A percentile compares a stretch with the other conserved stretches of the same genome.
These are phyloP conservation scores for Moesziomyces parantarcticus DNA, from an alignment of 1,284 basidiomycete species.

Conservation along the genomic window DNA sequence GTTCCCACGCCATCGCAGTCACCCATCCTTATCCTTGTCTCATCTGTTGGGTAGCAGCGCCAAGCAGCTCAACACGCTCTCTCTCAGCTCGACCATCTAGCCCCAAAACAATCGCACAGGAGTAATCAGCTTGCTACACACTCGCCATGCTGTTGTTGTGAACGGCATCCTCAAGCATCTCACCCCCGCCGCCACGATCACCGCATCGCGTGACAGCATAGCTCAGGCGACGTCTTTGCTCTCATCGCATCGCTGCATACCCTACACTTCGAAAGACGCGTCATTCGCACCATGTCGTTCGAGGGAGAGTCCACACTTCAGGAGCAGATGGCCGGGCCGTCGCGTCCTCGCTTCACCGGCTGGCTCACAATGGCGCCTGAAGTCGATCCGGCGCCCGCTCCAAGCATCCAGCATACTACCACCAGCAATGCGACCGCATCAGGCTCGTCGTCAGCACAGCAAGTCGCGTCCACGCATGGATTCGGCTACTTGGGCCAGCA, in stretches of 20 bases:
- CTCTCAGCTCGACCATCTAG: not conserved
- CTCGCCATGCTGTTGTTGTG: not conserved
- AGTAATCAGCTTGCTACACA: not conserved
- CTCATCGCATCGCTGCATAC: not conserved
- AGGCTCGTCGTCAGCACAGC: slow-evolving; percentile 7
- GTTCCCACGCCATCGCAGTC: not conserved
- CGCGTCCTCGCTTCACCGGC: slow-evolving; percentile 47
- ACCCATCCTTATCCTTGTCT: not conserved
- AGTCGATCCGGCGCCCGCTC: slow-evolving; percentile 23
- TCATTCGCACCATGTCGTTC: slow-evolving; percentile 17
- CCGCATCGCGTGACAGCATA: not conserved
- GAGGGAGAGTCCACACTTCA: slow-evolving; percentile 21
- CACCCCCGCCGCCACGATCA: not conserved
- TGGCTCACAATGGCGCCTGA: slow-evolving; percentile 61
- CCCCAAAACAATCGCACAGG: not conserved
- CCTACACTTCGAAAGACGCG: not conserved
- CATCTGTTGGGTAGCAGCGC: not conserved
- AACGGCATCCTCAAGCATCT: not conserved
- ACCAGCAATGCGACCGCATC: slow-evolving; percentile 4
- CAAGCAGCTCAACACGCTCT: not conserved
- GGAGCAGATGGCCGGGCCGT: slow-evolving; percentile 39
- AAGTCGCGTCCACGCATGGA: slow-evolving; percentile 28
- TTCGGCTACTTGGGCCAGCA: slow-evolving; percentile 32
- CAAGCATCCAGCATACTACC: slow-evolving; percentile 1
- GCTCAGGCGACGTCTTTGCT: not conserved